Evolutionary conservation across 805 yeast genomes (phyloP).

Genomic region (Yarrowia phangngaensis): DNA sequence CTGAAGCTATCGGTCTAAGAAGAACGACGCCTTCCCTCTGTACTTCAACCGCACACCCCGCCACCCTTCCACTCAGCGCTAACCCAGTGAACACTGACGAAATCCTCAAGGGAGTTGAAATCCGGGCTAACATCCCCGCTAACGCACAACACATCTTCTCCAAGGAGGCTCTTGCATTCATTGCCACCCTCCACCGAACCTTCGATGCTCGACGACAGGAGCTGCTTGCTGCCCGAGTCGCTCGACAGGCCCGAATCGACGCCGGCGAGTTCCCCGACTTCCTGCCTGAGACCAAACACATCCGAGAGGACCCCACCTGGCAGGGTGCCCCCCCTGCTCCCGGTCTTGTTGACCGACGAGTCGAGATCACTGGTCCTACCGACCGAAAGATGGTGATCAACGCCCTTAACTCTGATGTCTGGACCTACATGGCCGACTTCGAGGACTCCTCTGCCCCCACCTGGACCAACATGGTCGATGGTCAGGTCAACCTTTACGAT

Average conservation of each 20-base stretch:
- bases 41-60: no score
- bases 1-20: no score
- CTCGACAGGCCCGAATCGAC: slow-evolving; percentile 54
- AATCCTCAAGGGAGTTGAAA: slow-evolving; percentile 48
- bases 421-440: slow-evolving; percentile 73
- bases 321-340: slow-evolving; percentile 66
- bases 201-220: slow-evolving; percentile 55
- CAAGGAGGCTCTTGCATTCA: slow-evolving; percentile 59
- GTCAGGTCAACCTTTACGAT: slow-evolving; percentile 67
- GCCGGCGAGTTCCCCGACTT: slow-evolving; percentile 65
- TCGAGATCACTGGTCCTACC: slow-evolving; percentile 73
- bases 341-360: slow-evolving; percentile 67
- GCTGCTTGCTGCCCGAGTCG: slow-evolving; percentile 54
- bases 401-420: slow-evolving; percentile 64
- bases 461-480: slow-evolving; percentile 62
- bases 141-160: slow-evolving; percentile 54
- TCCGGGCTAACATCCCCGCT: slow-evolving; percentile 51
- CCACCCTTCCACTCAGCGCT: no score
- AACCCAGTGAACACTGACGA: slow-evolving; percentile 24
- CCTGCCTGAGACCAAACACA: slow-evolving; percentile 58
- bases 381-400: slow-evolving; percentile 74
- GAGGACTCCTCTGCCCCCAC: slow-evolving; percentile 72
- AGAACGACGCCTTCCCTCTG: no score
- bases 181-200: slow-evolving; percentile 63
- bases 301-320: slow-evolving; percentile 66